These are phyloP conservation scores for Dictyostelium purpureum DNA, from an alignment of 78 protist species.

Conservation along the genomic window DNA sequence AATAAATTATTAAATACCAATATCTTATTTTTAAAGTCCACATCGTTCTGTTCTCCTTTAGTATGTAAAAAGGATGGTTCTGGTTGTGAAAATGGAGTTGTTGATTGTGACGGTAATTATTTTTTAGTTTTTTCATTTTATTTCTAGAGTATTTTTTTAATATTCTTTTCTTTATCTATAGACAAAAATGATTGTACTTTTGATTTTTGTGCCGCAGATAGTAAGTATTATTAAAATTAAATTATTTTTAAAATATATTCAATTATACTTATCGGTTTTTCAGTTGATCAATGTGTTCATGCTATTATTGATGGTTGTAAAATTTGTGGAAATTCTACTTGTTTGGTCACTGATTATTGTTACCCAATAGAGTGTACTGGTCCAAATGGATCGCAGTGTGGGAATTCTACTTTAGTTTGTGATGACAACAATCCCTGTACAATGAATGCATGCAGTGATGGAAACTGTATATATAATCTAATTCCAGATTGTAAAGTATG, in stretches of 20 bases:
- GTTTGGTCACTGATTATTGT: background rate
- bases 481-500: background rate
- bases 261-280: background rate
- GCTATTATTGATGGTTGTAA: background rate
- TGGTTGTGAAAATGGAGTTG: background rate
- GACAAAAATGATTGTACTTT: background rate
- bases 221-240: no score
- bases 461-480: background rate
- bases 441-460: background rate
- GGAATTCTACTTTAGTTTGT: background rate
- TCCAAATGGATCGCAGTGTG: background rate
- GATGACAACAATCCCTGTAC: slow-evolving; percentile 11
- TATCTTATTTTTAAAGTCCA: background rate
- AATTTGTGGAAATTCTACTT: background rate
- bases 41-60: background rate
- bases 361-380: background rate
- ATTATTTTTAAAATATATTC: no score
- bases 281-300: background rate
- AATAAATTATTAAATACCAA: background rate
- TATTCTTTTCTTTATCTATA: no score
- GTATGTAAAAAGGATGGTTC: background rate
- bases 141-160: background rate
- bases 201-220: background rate
- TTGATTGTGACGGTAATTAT: background rate
- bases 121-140: no score